Percentiles rank a stretch among this genome's conserved stretches.
These are phyloP conservation scores for Candida pseudocylindracea DNA, from an alignment of 1,139 yeast genomes.

Conservation along the genomic window DNA sequence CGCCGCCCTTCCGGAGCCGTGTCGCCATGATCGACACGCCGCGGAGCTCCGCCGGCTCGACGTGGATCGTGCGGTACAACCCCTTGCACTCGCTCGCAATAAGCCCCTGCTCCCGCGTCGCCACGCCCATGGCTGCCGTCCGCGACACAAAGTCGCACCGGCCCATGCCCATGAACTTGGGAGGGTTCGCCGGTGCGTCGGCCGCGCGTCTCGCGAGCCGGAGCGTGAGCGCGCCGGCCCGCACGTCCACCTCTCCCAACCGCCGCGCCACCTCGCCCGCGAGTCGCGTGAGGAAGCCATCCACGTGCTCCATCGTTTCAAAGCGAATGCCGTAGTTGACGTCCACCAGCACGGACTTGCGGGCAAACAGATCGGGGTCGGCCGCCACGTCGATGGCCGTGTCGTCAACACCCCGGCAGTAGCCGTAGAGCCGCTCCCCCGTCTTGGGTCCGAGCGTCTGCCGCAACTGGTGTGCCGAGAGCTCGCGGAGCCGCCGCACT, in stretches of 20 bases:
- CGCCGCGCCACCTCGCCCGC: conserved; percentile 37
- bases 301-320: conserved; percentile 33
- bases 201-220: conserved; percentile 42
- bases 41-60: conserved; percentile 48
- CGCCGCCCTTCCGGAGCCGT: no score
- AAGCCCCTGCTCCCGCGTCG: conserved; percentile 40
- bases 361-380: conserved; percentile 18
- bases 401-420: conserved; percentile 45
- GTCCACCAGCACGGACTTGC: conserved; percentile 74
- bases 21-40: conserved; percentile 40
- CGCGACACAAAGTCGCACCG: conserved; percentile 42
- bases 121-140: conserved; percentile 34
- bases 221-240: conserved; percentile 37
- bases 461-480: conserved; percentile 16
- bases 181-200: conserved; percentile 50
- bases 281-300: conserved; percentile 33
- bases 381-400: conserved; percentile 27
- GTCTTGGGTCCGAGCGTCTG: conserved; percentile 41
- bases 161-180: conserved; percentile 76
- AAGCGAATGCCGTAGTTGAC: conserved; percentile 84
- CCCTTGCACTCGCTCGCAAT: conserved; percentile 39
- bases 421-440: conserved; percentile 38
- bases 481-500: conserved; percentile 12
- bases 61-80: conserved; percentile 28
- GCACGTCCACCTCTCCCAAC: conserved; percentile 13